Percentiles rank a stretch among this genome's conserved stretches.
Conservation (phyloP, 805 yeast genomes). For the Barnettozyma salicaria region DNA sequence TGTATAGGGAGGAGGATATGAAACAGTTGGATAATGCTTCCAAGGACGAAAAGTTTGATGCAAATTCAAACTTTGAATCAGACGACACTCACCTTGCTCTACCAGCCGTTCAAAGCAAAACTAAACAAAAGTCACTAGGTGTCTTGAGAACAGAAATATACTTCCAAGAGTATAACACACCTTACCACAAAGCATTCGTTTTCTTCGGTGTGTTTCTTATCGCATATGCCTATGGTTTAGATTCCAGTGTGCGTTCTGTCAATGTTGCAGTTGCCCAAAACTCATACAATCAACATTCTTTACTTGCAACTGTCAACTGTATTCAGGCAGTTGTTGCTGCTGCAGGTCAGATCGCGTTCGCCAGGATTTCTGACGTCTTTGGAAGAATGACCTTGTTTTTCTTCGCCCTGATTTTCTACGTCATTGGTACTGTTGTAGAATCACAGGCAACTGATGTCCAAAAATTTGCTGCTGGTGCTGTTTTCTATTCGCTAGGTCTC, state of each 20-base stretch:
- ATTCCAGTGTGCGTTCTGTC: constrained; percentile 39
- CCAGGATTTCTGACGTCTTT: constrained; percentile 50
- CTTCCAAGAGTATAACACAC: constrained; percentile 39
- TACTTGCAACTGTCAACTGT: constrained; percentile 45
- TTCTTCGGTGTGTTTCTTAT: constrained; percentile 47
- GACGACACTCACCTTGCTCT: background rate
- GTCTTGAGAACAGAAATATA: constrained; percentile 52
- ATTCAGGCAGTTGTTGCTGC: constrained; percentile 50
- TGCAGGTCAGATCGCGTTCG: constrained; percentile 50
- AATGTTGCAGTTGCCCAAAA: constrained; percentile 38
- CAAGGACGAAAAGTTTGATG: too few species aligned
- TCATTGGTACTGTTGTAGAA: constrained; percentile 51
- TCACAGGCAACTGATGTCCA: constrained; percentile 48
- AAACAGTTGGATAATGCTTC: too few species aligned
- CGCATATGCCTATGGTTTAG: constrained; percentile 56
- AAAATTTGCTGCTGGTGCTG: constrained; percentile 52
- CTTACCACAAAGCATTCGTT: constrained; percentile 33
- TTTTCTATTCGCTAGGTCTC: constrained; percentile 42
- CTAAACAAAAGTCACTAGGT: constrained; percentile 30
- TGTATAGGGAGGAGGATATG: too few species aligned
- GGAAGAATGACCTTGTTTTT: constrained; percentile 47
- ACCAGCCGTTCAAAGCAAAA: constrained; percentile 3
- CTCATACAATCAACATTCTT: constrained; percentile 43
- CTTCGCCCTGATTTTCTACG: constrained; percentile 43
- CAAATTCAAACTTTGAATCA: background rate